Evolutionary conservation across 2,329 filamentous ascomycete species (phyloP).

Genomic region (Stemphylium lycopersici): DNA sequence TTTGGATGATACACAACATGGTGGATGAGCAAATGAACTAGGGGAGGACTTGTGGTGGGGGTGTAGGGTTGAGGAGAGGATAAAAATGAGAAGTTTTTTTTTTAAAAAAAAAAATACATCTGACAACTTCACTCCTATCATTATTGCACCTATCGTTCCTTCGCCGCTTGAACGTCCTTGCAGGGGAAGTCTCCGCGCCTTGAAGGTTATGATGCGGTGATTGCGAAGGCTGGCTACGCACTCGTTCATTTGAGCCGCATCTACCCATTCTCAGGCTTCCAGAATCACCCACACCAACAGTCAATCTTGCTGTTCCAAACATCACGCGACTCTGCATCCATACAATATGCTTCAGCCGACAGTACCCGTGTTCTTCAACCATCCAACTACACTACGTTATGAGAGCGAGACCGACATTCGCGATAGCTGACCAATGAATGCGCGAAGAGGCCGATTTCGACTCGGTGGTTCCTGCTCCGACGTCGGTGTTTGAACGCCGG

Average conservation of each 20-base stretch:
- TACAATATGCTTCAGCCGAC: conserved; percentile 8
- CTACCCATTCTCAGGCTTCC: background rate
- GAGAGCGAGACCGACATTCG: background rate
- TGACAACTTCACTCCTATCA: background rate
- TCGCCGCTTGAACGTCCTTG: background rate
- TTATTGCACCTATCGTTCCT: background rate
- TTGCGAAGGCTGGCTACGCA: no score
- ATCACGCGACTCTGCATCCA: background rate
- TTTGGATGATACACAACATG: background rate
- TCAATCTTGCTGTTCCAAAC: background rate
- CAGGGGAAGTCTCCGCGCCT: background rate
- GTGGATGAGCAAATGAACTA: conserved; percentile 1
- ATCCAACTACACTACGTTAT: background rate
- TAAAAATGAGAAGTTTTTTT: background rate
- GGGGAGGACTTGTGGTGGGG: background rate
- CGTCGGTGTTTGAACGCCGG: conserved; percentile 21
- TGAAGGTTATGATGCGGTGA: background rate
- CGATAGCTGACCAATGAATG: conserved; percentile 10
- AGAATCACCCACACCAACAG: no score
- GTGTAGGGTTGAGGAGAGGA: background rate
- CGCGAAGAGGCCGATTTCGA: conserved; percentile 6
- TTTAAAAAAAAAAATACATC: background rate
- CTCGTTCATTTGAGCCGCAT: background rate
- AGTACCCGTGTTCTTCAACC: conserved; percentile 2
- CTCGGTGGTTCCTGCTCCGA: conserved; percentile 23